Conservation (phyloP, 176 grass and related monocot genomes). For the Paspalum notatum region DNA sequence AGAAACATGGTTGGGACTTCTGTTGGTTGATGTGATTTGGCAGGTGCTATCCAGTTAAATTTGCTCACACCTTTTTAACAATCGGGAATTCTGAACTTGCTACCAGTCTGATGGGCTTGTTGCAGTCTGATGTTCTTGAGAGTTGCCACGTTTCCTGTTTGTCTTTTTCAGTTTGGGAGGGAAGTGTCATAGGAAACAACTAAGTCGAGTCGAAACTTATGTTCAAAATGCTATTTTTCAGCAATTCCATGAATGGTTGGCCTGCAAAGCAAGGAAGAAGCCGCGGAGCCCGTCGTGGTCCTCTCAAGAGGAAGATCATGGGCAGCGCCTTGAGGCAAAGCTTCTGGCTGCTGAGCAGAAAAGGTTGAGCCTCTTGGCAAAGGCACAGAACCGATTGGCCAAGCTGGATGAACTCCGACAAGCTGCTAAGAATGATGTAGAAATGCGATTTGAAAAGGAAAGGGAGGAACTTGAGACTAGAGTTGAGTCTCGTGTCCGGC, state of each 20-base stretch:
- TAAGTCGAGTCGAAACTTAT: background rate
- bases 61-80: background rate
- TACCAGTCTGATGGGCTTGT: background rate
- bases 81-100: background rate
- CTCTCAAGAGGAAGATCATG: constrained; percentile 93
- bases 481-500: constrained; percentile 88
- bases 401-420: constrained; percentile 86
- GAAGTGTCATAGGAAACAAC: background rate
- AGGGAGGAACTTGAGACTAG: constrained; percentile 81
- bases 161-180: background rate
- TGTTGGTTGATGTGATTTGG: constrained; percentile 32
- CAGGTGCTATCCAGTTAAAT: constrained; percentile 2
- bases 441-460: constrained; percentile 88
- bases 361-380: constrained; percentile 81
- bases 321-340: constrained; percentile 80
- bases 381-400: constrained; percentile 75
- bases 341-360: constrained; percentile 97
- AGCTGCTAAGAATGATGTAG: constrained; percentile 79
- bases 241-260: constrained; percentile 97
- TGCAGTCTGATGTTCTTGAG: background rate
- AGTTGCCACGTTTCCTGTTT: background rate
- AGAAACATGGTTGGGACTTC: constrained; percentile 16
- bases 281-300: constrained; percentile 96
- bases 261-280: constrained; percentile 92
- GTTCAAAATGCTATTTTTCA: constrained; percentile 48